Evolutionary conservation across 768 basidiomycete genomes (phyloP), one percentile per base, ranked within the genome.

Genomic region (Phaffia australis): DNA sequence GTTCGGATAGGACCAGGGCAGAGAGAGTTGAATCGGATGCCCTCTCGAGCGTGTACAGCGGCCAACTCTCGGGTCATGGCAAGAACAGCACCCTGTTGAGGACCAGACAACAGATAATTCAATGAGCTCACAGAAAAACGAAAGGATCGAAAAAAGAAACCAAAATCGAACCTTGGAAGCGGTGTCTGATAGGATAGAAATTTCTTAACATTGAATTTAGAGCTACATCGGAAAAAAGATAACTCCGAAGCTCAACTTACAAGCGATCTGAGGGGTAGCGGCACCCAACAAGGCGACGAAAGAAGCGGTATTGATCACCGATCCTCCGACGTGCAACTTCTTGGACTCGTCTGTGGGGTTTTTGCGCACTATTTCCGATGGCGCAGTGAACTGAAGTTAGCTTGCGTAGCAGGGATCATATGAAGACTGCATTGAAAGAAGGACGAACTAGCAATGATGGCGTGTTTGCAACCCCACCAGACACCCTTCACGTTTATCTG

Each of bases 401-500:
- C 27, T 48, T 48, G 29, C 1, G 14, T 60, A 27, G n/a, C 0
- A 35, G 23, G 25, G 35, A 50, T 25, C 56, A 14, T 42, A 23
- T 55, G 4, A 30, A 30, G n/a, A n/a, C n/a, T n/a, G n/a, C n/a
- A n/a, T n/a, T n/a, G n/a, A 14, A 30, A 16, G 27, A 4, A 2
- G 16, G 47, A 72, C 76, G 66, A 56, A 75, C 76, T 99, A 48
- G 95, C 95, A 60, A 86, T 80, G 74, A 99, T 93, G 6, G 94
- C 95, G 73, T 98, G 86, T 78, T 97, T 98, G 81, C 88, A 93
- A 42, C 95, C 95, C 86, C 87, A 99, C 95, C 94, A 98, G 56
- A 64, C 63, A 42, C 63, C 63, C 63, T 64, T 64, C 54, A 67
- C 66, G 54, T 67, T 67, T 54, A 67, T 63, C 11, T 46, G 54